Evolutionary conservation across 148 eudicot genomes (phyloP), one percentile per base, ranked within the genome.

Genomic region (Pharnaceum exiguum): DNA sequence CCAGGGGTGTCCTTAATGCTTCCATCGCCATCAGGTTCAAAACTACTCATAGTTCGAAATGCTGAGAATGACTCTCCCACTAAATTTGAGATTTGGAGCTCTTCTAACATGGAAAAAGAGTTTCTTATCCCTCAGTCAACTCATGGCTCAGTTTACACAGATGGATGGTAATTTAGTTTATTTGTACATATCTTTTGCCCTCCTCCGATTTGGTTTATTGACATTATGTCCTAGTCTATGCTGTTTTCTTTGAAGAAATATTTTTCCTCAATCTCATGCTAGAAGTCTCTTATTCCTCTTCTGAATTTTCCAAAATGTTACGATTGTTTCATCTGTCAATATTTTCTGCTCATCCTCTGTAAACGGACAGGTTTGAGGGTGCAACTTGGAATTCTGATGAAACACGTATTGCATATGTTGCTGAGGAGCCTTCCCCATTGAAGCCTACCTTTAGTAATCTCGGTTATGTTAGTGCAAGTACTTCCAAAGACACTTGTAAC

Each of bases 1-100:
- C 63, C 71, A 0, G 86, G 86, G 15, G 86, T 78, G 18, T 80
- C 94, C 18, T 22, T 54, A 9, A 68, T 80, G 18, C 68, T 77
- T 69, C 94, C 86, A 8, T 82, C 94, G 21, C 84, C 94, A 36
- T 82, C 89, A 58, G 84, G 89, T 43, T 78, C 82, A 55, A 86
- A 80, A 72, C 83, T 86, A 61, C 94, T 86, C 7, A 67, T 82
- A 21, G 65, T 86, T 65, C 71, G 82, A 58, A 86, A 80, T 65
- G 51, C 82, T 44, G 89, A 79, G 69, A 75, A 68, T 46, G 80
- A 73, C 35, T 77, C 80, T 29, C 89, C 85, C 23, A 80, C 77
- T 16, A 74, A 60, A 40, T 80, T 86, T 59, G 94, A 86, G 69
- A 78, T 86, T 36, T 86, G 94, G 88, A 58, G 73, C 33, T 54